Evolutionary conservation across 371 early-diverging fungal genomes (phyloP), one percentile per base, ranked within the genome.

Genomic region (Astathelohania contejeani): DNA sequence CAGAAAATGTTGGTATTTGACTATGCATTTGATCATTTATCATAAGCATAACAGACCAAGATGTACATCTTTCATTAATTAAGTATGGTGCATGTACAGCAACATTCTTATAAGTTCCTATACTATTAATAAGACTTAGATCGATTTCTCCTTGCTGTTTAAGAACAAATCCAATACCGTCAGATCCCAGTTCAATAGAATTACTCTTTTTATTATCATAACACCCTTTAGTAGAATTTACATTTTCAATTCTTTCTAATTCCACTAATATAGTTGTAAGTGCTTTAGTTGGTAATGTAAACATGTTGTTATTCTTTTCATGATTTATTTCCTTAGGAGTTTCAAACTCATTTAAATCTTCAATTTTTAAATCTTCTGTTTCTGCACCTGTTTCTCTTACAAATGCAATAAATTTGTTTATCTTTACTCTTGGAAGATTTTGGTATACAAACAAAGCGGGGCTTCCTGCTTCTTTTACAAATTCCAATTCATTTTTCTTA

Each of bases 311-410:
- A n/a, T 40, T 40, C 18, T 12, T 19, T n/a, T 3, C 40, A 3
- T 3, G 18, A 40, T 40, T 9, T 40, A 38, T 52, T 24, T 49
- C 54, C 22, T 51, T 60, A 40, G 38, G 26, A 14, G 47, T 53
- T 39, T 44, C 44, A 24, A 42, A 49, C 22, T 52, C 53, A 47
- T 29, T 40, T 37, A 60, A 60, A 44, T 49, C 60, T 19, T 46
- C 35, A 25, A 60, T 29, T 29, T 40, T 42, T 42, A 60, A 40
- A 40, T n/a, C n/a, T n/a, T 16, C 16, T 3, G 25, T 23, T 16
- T 38, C 10, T 14, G 49, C 3, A 45, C 45, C 47, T 4, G 35
- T 51, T 7, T n/a, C 26, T 29, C 39, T 39, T n/a, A 52, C 35
- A 22, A 37, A 3, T 16, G 27, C 22, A 52, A 1, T 4, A 40